phyloP scores from a whole-genome alignment of 768 basidiomycete genomes.

The Pleurotus ostreatus region DNA sequence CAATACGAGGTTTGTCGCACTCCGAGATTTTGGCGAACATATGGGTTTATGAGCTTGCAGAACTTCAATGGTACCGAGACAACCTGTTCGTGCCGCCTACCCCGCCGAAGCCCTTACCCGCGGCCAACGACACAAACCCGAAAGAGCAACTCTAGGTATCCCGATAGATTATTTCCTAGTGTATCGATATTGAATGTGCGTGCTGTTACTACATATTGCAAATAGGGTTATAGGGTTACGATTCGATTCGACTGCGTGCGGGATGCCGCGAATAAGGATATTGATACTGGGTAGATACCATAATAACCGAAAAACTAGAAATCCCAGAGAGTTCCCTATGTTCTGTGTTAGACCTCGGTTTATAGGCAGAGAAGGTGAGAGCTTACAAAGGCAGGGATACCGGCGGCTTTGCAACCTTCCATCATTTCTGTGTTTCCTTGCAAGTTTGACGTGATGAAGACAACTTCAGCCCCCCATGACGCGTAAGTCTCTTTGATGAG shows the following conservation, averaged over 20 bases:
- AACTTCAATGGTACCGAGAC: conserved; percentile 75
- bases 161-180: not conserved
- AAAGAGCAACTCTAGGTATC: no score
- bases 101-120: not conserved
- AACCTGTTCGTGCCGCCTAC: conserved; percentile 58
- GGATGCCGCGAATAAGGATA: conserved; percentile 9
- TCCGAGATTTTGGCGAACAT: not conserved
- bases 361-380: conserved; percentile 3
- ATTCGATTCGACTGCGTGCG: not conserved
- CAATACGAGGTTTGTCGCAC: conserved; percentile 1
- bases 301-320: conserved; percentile 34
- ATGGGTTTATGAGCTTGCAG: conserved; percentile 31
- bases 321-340: conserved; percentile 68
- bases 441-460: conserved; percentile 81
- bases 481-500: conserved; percentile 67
- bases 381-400: conserved; percentile 64
- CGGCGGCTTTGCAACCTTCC: conserved; percentile 70
- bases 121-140: not conserved
- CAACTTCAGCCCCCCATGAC: conserved; percentile 80
- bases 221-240: not conserved
- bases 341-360: not conserved
- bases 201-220: conserved; percentile 9
- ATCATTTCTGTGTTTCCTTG: conserved; percentile 80
- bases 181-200: not conserved
- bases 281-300: not conserved